phyloP scores from a whole-genome alignment of 805 yeast species.

The Wickerhamomyces chambardii region DNA sequence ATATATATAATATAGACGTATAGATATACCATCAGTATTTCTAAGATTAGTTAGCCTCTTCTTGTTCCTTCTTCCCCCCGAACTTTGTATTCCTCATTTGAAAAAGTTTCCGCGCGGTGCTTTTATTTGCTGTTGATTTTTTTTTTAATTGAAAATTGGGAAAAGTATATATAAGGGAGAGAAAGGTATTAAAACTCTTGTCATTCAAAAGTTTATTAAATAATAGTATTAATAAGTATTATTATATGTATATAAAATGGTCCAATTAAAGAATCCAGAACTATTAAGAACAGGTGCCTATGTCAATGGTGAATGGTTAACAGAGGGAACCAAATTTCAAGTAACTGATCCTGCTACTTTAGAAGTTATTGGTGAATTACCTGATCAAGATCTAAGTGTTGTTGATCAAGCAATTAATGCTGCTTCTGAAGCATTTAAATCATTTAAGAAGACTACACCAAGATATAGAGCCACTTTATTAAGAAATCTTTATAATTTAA shows the following conservation, averaged over 20 bases:
- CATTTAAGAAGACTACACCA: conserved; percentile 37
- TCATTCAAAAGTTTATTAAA: background rate
- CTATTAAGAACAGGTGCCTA: conserved; percentile 51
- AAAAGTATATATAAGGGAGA: too few relatives aligned
- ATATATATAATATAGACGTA: too few relatives aligned
- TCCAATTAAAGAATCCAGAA: conserved; percentile 29
- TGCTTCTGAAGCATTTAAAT: conserved; percentile 35
- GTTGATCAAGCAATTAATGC: conserved; percentile 49
- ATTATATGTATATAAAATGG: background rate
- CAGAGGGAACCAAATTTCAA: conserved; percentile 37
- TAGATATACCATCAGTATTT: too few relatives aligned
- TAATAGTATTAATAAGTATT: too few relatives aligned
- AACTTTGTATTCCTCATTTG: too few relatives aligned
- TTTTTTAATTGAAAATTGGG: too few relatives aligned
- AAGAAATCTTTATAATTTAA: conserved; percentile 38
- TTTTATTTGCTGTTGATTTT: too few relatives aligned
- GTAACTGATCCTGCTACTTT: conserved; percentile 74
- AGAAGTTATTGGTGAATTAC: conserved; percentile 46
- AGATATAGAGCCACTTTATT: conserved; percentile 42
- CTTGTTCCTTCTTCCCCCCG: too few relatives aligned
- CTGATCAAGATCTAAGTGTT: conserved; percentile 49
- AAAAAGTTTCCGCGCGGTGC: too few relatives aligned
- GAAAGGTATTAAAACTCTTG: too few relatives aligned
- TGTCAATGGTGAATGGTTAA: conserved; percentile 71
- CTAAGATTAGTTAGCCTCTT: too few relatives aligned